These are phyloP conservation scores for Neonectria magnoliae DNA, from an alignment of 2,329 filamentous ascomycete genomes.

Conservation along the genomic window DNA sequence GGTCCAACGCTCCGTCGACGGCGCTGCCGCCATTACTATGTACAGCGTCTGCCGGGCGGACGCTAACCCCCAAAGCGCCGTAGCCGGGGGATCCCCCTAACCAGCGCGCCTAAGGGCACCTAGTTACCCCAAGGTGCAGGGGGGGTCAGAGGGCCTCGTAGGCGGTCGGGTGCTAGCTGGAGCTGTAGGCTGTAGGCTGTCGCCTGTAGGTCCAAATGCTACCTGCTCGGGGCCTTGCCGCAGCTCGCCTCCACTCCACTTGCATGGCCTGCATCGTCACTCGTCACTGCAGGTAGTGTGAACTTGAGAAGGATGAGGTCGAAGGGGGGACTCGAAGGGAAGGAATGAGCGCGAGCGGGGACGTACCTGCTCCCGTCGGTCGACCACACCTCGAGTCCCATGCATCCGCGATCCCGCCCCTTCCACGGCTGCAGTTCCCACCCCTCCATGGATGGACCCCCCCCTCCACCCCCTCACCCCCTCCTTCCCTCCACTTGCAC, in stretches of 20 bases:
- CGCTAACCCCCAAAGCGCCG: conserved; percentile 18
- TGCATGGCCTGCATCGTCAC: background rate
- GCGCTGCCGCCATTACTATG: conserved; percentile 6
- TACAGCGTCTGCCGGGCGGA: conserved; percentile 22
- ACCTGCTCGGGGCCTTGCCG: conserved; percentile 1
- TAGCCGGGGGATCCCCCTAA: conserved; percentile 21
- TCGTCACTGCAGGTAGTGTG: background rate
- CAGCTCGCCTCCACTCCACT: background rate
- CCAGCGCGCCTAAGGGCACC: conserved; percentile 14
- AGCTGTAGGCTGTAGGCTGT: no score
- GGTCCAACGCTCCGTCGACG: conserved; percentile 10
- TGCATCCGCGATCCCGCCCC: conserved; percentile 37
- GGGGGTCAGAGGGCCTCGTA: conserved; percentile 6
- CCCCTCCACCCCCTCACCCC: no score
- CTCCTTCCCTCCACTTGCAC: background rate
- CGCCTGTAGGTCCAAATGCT: background rate
- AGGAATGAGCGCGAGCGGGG: no score
- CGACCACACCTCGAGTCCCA: conserved; percentile 5
- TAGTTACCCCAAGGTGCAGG: conserved; percentile 25
- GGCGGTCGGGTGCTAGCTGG: background rate
- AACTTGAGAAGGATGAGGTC: no score
- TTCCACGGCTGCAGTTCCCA: conserved; percentile 12
- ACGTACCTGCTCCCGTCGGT: conserved; percentile 13
- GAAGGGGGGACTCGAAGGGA: no score
- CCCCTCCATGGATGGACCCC: background rate